Conservation (phyloP, 805 yeast genomes). For the Wickerhamomyces chaumierensis region DNA sequence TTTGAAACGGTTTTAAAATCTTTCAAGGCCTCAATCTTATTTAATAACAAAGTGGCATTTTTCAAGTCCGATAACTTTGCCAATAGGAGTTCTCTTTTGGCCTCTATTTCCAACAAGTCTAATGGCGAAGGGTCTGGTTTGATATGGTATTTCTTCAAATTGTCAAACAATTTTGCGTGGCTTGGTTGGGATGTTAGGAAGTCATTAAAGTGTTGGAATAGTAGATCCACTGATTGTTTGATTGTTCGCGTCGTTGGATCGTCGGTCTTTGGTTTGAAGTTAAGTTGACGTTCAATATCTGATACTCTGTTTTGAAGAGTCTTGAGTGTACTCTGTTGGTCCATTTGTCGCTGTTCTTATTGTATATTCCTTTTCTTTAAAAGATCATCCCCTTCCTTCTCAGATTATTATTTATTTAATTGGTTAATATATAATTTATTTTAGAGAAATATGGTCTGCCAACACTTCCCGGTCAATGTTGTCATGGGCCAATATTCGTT, state of each 20-base stretch:
- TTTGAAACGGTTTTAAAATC: constrained; percentile 4
- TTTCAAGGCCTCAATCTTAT: background rate
- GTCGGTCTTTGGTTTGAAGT: background rate
- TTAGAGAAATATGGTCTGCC: too few species aligned
- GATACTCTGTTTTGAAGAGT: background rate
- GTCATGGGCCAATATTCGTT: too few species aligned
- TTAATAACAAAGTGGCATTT: background rate
- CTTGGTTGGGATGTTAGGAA: background rate
- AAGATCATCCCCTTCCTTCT: too few species aligned
- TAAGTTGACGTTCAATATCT: background rate
- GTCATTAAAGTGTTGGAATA: background rate
- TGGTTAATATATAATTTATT: too few species aligned
- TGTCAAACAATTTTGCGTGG: background rate
- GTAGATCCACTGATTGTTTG: background rate
- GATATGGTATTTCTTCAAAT: background rate
- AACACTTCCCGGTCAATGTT: too few species aligned
- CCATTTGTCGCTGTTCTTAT: background rate
- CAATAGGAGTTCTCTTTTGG: background rate
- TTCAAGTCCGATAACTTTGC: background rate
- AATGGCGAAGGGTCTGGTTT: background rate
- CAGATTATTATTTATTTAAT: too few species aligned
- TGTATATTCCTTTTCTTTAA: too few species aligned
- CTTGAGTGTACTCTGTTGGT: background rate
- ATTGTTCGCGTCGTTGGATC: background rate
- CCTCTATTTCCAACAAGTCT: background rate